Conservation (phyloP, 306 rosid species). For the Glycyrrhiza uralensis region DNA sequence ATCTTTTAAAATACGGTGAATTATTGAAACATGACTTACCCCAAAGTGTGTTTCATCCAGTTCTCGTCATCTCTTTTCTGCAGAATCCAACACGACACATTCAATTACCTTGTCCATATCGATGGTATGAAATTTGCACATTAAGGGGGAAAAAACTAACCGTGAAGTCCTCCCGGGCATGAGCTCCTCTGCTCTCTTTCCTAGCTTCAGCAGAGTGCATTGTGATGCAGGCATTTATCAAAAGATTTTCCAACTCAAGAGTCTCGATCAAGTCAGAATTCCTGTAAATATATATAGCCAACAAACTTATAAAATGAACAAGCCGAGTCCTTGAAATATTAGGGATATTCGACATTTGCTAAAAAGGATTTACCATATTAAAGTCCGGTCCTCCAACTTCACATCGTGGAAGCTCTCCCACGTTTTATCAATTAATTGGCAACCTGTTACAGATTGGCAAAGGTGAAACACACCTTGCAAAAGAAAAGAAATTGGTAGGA, state of each 20-base stretch:
- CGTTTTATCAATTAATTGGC: conserved; percentile 66
- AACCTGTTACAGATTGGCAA: conserved; percentile 45
- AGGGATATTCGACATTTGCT: neutral
- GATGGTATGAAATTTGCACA: neutral
- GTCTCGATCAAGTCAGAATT: conserved; percentile 78
- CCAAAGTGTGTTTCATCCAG: conserved; percentile 92
- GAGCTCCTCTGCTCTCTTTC: conserved; percentile 95
- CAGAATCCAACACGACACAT: conserved; percentile 35
- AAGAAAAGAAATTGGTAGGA: neutral
- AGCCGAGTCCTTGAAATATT: neutral
- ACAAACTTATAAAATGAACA: neutral
- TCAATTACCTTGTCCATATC: conserved; percentile 6
- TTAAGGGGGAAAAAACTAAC: conserved; percentile 36
- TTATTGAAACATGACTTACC: conserved; percentile 53
- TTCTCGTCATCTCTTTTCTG: conserved; percentile 93
- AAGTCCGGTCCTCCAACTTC: conserved; percentile 59
- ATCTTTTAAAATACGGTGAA: neutral
- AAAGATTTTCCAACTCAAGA: conserved; percentile 74
- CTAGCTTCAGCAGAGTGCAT: conserved; percentile 94
- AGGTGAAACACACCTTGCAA: neutral
- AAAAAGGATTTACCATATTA: conserved; percentile 57
- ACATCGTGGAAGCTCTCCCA: conserved; percentile 80
- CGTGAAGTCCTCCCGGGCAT: conserved; percentile 85
- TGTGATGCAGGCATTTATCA: conserved; percentile 78
- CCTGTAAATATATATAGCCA: conserved; percentile 44